Base-by-base conservation (phyloP, 768 basidiomycete species). In the Phaffia australis region DNA sequence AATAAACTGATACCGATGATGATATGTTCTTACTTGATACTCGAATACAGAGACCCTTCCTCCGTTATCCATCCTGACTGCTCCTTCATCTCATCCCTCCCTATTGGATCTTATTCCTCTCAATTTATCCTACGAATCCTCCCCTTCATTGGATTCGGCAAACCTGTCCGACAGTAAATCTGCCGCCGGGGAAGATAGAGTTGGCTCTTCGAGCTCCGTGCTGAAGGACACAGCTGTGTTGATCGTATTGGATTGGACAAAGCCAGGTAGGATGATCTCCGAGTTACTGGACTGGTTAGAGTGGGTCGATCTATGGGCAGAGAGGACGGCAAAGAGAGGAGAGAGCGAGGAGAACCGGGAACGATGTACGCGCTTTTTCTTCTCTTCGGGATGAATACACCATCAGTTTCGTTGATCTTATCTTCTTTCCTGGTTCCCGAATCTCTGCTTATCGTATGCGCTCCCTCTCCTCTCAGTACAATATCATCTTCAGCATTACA, bases 181-280 rank as follows among this genome's bases (percentile, higher is more conserved):
- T 6, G 29, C 52, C 15, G 63, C 52, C 18, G 49, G 35, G 18
- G 35, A 42, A 42, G 35, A 42, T 42, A 42, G 35, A 42, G 30
- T 55, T 18, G 52, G 30, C 42, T 59, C 46, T 29, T 55, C 11
- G 4, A 42, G 54, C 52, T 58, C 65, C 16, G 60, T 61, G 2
- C 52, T 50, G 50, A 35, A 75, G 72, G 74, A 76, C 64, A 75
- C 76, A 9, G 73, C 72, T 16, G 83, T 91, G 55, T 78, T 95
- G 72, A 87, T 98, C 71, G 84, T 86, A 0, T 79, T 99, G 14
- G 94, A 99, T 75, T 99, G 95, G 94, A 94, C 91, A 71, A 83
- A 83, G 70, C 94, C 94, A 0, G 93, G 89, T 84, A 83, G 85
- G 1, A 98, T 98, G 75, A 65, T 74, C 1, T 83, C 87, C 18